These are phyloP conservation scores for Trichoderma citrinoviride DNA, from an alignment of 2,329 filamentous ascomycete genomes.

Conservation along the genomic window DNA sequence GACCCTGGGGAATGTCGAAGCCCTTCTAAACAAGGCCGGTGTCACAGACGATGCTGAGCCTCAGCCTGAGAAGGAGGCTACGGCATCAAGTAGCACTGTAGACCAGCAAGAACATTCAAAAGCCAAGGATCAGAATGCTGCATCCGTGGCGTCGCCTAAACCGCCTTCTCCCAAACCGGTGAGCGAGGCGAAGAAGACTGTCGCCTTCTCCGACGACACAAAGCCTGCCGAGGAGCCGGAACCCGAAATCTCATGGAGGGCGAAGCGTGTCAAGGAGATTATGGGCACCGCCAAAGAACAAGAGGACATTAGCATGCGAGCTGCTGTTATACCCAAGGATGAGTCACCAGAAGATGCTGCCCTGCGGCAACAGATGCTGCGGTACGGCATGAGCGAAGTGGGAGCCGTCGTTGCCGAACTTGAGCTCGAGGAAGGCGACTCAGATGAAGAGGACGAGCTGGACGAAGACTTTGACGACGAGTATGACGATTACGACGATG, in stretches of 20 bases:
- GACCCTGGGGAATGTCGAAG: slow-evolving; percentile 63
- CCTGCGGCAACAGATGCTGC: slow-evolving; percentile 82
- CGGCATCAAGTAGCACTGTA: not conserved
- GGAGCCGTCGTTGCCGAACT: slow-evolving; percentile 91
- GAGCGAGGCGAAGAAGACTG: slow-evolving; percentile 49
- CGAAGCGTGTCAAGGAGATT: slow-evolving; percentile 52
- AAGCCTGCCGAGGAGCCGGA: slow-evolving; percentile 44
- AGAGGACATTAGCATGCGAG: slow-evolving; percentile 45
- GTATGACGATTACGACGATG: slow-evolving; percentile 50
- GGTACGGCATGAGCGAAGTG: slow-evolving; percentile 85
- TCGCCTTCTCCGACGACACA: slow-evolving; percentile 62
- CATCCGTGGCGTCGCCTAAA: not conserved
- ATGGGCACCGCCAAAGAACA: slow-evolving; percentile 57
- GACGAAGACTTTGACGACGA: slow-evolving; percentile 54
- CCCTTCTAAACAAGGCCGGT: slow-evolving; percentile 75
- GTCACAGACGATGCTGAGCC: slow-evolving; percentile 46
- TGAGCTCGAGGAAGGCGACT: slow-evolving; percentile 69
- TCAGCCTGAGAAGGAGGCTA: slow-evolving; percentile 11
- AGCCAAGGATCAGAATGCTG: slow-evolving; percentile 4
- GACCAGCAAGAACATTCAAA: not conserved
- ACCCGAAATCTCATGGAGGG: slow-evolving; percentile 41
- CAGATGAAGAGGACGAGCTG: slow-evolving; percentile 50
- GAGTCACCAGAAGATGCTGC: slow-evolving; percentile 79
- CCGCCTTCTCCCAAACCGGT: not conserved
- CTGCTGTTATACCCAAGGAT: slow-evolving; percentile 62